Evolutionary conservation across 495 filamentous ascomycete genomes (phyloP).

Genomic region (Hyaloscypha bicolor): DNA sequence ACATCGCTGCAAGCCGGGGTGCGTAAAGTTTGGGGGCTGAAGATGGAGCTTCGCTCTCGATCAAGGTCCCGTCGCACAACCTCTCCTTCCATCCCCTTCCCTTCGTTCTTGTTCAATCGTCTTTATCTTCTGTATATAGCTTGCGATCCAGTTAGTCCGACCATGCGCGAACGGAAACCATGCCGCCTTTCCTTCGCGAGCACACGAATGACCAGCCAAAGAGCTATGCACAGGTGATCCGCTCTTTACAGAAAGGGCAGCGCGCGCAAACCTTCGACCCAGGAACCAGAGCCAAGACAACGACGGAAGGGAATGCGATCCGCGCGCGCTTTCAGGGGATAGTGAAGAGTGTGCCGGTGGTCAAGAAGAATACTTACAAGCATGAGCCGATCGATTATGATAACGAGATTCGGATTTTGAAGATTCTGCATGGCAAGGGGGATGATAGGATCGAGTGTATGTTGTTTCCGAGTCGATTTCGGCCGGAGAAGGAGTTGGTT

Average conservation of each 20-base stretch:
- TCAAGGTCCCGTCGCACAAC: not conserved
- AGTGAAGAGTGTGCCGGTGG: not conserved
- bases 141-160: not conserved
- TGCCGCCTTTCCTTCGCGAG: not conserved
- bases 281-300: not conserved
- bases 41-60: not conserved
- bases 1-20: not conserved
- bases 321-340: constrained; percentile 4
- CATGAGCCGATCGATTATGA: constrained; percentile 6
- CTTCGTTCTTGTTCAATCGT: not conserved
- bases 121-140: not conserved
- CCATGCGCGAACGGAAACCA: constrained; percentile 1
- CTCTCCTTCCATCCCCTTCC: not conserved
- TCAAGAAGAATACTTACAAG: constrained; percentile 6
- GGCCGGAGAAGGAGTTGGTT: not conserved
- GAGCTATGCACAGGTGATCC: not conserved
- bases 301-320: not conserved
- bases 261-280: constrained; percentile 3
- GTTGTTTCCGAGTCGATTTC: constrained; percentile 1
- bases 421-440: not conserved
- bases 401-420: constrained; percentile 6
- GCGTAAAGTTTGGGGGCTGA: not conserved
- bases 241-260: not conserved
- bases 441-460: not conserved
- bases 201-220: constrained; percentile 4